These are phyloP conservation scores for Persicaria tinctoria DNA, from an alignment of 148 eudicot genomes.

Conservation along the genomic window DNA sequence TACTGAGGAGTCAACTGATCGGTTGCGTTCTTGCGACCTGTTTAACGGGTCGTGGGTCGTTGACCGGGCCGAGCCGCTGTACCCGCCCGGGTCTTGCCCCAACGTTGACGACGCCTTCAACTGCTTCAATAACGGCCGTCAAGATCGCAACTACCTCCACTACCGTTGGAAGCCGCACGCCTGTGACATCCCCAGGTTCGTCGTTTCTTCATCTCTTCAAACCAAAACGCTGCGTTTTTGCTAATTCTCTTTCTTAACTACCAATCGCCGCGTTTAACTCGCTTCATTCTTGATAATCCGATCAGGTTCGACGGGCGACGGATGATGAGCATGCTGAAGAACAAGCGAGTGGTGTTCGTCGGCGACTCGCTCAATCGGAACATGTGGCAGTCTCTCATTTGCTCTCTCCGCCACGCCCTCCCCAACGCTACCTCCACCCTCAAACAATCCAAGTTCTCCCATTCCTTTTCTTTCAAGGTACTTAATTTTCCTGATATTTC, in stretches of 20 bases:
- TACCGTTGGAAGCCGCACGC: constrained; percentile 23
- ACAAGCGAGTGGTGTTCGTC: constrained; percentile 9
- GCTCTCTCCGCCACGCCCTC: constrained; percentile 2
- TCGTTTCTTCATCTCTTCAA: background rate
- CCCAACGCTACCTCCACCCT: background rate
- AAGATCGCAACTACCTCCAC: constrained; percentile 36
- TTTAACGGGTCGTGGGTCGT: constrained; percentile 60
- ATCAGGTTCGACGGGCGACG: constrained; percentile 5
- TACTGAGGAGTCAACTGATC: no score
- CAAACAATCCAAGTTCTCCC: background rate
- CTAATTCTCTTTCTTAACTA: background rate
- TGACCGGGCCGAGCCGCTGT: constrained; percentile 33
- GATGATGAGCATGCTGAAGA: constrained; percentile 2
- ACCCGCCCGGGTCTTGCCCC: constrained; percentile 60
- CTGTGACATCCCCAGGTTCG: constrained; percentile 4
- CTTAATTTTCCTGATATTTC: background rate
- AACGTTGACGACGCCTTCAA: constrained; percentile 52
- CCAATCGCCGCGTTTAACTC: background rate
- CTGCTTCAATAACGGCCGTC: constrained; percentile 57
- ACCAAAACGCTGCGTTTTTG: background rate
- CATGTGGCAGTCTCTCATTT: constrained; percentile 15
- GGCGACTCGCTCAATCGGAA: constrained; percentile 13
- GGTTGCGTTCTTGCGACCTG: constrained; percentile 42
- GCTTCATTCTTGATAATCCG: background rate
- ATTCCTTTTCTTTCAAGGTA: constrained; percentile 7